phyloP scores from a whole-genome alignment of 2,329 filamentous ascomycete species.

The Furcasterigmium sp. region DNA sequence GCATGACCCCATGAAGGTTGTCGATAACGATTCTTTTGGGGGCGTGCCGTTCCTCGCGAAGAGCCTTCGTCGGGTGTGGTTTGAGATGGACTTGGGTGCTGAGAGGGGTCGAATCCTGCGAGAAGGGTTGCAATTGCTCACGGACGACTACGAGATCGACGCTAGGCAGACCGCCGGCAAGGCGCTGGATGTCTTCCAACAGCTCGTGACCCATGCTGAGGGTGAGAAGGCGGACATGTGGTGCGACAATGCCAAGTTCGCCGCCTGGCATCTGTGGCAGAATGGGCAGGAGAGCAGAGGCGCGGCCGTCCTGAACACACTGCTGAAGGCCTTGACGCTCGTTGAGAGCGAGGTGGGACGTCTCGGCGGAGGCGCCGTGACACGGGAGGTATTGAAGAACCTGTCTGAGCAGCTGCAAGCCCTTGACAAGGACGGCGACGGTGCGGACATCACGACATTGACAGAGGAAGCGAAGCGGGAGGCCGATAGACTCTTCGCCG shows the following conservation, averaged over 20 bases:
- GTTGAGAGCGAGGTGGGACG: slow-evolving; percentile 26
- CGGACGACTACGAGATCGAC: slow-evolving; percentile 52
- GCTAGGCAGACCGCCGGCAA: slow-evolving; percentile 51
- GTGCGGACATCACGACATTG: slow-evolving; percentile 30
- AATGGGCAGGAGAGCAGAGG: slow-evolving; percentile 64
- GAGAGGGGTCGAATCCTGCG: slow-evolving; percentile 39
- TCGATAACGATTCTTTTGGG: slow-evolving; percentile 37
- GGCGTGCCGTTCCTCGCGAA: slow-evolving; percentile 54
- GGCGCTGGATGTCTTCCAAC: slow-evolving; percentile 41
- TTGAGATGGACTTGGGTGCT: slow-evolving; percentile 44
- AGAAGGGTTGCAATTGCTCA: slow-evolving; percentile 42
- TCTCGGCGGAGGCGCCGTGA: slow-evolving; percentile 13
- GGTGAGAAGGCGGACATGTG: slow-evolving; percentile 30
- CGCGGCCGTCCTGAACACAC: slow-evolving; percentile 47
- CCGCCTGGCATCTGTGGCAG: slow-evolving; percentile 59
- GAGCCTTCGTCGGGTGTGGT: slow-evolving; percentile 54
- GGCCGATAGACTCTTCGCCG: slow-evolving; percentile 35
- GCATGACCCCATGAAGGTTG: slow-evolving; percentile 46
- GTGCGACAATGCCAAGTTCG: slow-evolving; percentile 51
- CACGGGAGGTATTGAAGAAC: slow-evolving; percentile 8
- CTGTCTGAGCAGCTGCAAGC: slow-evolving; percentile 9
- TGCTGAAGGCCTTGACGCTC: slow-evolving; percentile 39
- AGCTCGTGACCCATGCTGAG: background rate
- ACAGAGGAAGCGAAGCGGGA: slow-evolving; percentile 30
- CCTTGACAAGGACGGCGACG: slow-evolving; percentile 15